Evolutionary conservation across 2,329 filamentous ascomycete species (phyloP).

Genomic region (Phyllosticta citrichinensis): DNA sequence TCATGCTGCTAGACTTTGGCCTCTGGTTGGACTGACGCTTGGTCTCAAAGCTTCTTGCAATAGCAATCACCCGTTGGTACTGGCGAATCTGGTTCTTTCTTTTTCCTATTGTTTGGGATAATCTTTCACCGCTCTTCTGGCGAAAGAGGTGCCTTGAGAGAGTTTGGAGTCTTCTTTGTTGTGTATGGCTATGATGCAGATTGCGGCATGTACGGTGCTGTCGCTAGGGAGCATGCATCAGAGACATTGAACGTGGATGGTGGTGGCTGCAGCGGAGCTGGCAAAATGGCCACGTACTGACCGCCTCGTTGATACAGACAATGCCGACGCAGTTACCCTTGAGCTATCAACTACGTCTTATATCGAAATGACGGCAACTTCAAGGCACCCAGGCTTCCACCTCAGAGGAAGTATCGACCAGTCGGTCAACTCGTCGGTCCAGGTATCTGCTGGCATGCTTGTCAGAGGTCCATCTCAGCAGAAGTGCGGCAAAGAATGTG

Average conservation of each 20-base stretch:
- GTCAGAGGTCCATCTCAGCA: slow-evolving; percentile 3
- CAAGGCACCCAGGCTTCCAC: not conserved
- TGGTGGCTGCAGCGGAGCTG: slow-evolving; percentile 1
- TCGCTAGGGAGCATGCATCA: slow-evolving; percentile 8
- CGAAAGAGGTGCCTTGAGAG: not conserved
- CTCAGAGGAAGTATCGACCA: not conserved
- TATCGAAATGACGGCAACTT: not conserved
- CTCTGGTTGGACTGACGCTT: not conserved
- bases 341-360: not conserved
- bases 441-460: slow-evolving; percentile 6
- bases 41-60: not conserved
- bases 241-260: slow-evolving; percentile 8
- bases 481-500: not conserved
- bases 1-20: not conserved
- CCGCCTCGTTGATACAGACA: slow-evolving; percentile 2
- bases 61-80: slow-evolving; percentile 1
- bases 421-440: not conserved
- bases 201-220: not conserved
- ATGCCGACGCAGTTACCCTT: not conserved
- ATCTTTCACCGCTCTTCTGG: slow-evolving; percentile 1
- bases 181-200: not conserved
- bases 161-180: slow-evolving; percentile 7
- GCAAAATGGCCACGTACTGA: slow-evolving; percentile 4
- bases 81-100: not conserved
- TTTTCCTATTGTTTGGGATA: not conserved